These are phyloP conservation scores for Cotoneaster glaucophyllus DNA, from an alignment of 306 rosid genomes.

Conservation along the genomic window DNA sequence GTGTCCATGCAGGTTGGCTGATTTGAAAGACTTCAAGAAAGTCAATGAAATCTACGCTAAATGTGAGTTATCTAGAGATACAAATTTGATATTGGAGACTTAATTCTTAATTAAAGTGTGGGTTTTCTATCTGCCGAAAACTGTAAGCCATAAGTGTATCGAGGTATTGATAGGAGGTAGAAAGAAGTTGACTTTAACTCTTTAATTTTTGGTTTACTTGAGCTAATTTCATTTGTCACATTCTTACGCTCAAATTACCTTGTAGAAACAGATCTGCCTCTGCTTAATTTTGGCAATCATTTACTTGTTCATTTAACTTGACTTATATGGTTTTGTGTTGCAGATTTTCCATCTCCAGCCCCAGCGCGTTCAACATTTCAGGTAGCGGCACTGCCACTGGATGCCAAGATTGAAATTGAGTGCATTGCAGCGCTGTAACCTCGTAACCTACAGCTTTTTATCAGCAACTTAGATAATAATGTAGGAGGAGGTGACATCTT, in stretches of 20 bases:
- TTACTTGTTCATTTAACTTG: no score
- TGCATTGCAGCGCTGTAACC: constrained; percentile 68
- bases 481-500: constrained; percentile 19
- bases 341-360: constrained; percentile 74
- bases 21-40: constrained; percentile 80
- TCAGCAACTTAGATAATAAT: constrained; percentile 30
- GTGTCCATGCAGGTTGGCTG: constrained; percentile 72
- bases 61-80: constrained; percentile 48
- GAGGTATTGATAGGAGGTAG: not conserved
- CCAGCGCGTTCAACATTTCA: constrained; percentile 92
- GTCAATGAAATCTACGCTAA: constrained; percentile 85
- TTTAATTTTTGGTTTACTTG: not conserved
- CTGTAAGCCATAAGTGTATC: not conserved
- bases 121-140: no score
- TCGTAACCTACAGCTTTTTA: not conserved
- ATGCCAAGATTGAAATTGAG: constrained; percentile 94
- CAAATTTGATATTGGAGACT: not conserved
- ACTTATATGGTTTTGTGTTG: not conserved
- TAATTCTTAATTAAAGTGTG: not conserved
- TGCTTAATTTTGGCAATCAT: not conserved
- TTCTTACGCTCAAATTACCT: not conserved
- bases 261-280: not conserved
- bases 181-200: not conserved
- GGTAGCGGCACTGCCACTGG: constrained; percentile 87
- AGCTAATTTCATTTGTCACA: not conserved